Base-by-base conservation (phyloP, 2,329 filamentous ascomycete species). In the Colletotrichum sp. region DNA sequence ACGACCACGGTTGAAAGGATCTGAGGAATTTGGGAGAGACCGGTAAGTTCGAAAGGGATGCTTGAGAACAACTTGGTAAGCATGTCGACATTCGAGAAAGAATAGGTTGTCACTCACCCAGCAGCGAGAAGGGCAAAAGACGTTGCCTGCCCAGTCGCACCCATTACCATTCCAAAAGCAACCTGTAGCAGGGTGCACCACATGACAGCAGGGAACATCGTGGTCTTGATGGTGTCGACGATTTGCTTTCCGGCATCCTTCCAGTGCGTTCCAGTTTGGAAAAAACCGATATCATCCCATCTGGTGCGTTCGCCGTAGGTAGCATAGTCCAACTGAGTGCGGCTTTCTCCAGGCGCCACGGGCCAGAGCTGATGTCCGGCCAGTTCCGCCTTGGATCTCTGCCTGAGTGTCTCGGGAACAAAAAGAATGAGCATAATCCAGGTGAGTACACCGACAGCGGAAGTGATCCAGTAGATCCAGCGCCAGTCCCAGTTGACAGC, bases 321-420 rank as follows among this genome's bases (percentile, higher is more conserved):
- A 13, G 69, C 65, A 59, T 77, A 73, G 77, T 84, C 81, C 61
- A 83, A 68, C 18, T 75, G 77, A 13, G 81, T 79, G 4, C 80
- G 78, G 59, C 71, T 77, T 52, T 79, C 72, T 21, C 80, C 83
- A 3, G 79, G 76, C 1, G 28, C 59, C 6, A 83, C 65, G 21
- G 80, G 78, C 56, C 79, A 79, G 5, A 81, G 59, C 43, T 48
- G n/a, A n/a, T 65, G 62, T 38, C 62, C 62, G 62, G 63, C 18
- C 6, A 83, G 78, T 69, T 82, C 80, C 9, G 80, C 79, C 28
- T 71, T 75, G 4, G 81, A 80, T 30, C 83, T 78, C 3, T 77
- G 78, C 78, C 79, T 82, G 3, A 81, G 78, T 2, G 83, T 84
- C 78, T 85, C 83, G 7, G 83, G 83, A 7, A 85, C 75, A 18